These are phyloP conservation scores for Danielozyma ontarioensis DNA, from an alignment of 805 yeast genomes.

Conservation along the genomic window DNA sequence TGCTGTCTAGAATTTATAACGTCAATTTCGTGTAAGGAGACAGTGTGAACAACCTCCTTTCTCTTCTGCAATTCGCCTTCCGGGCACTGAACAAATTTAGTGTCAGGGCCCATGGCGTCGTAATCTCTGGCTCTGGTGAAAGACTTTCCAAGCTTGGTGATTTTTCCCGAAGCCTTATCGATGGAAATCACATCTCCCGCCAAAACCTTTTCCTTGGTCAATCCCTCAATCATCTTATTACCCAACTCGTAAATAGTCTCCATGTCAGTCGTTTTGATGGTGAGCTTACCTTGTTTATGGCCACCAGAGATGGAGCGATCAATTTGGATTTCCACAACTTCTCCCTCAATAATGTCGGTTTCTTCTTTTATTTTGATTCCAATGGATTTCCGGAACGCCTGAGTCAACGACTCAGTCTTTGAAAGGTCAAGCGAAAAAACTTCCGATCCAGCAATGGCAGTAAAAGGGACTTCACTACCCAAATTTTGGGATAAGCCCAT, in stretches of 20 bases:
- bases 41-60: conserved; percentile 94
- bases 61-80: conserved; percentile 98
- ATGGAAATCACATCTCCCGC: conserved; percentile 97
- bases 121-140: conserved; percentile 95
- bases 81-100: conserved; percentile 96
- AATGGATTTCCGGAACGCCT: conserved; percentile 92
- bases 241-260: conserved; percentile 97
- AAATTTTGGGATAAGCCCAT: conserved; percentile 81
- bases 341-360: conserved; percentile 97
- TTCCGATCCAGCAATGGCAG: conserved; percentile 93
- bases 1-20: conserved; percentile 96
- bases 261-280: conserved; percentile 97
- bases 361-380: conserved; percentile 96
- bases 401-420: conserved; percentile 94
- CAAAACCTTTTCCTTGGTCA: conserved; percentile 89
- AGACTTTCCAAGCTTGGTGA: conserved; percentile 91
- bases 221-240: conserved; percentile 87
- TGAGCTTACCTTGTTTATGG: conserved; percentile 95
- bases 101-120: conserved; percentile 98
- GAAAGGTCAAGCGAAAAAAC: conserved; percentile 86
- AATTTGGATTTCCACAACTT: conserved; percentile 93
- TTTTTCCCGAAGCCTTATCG: conserved; percentile 93
- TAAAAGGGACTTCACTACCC: conserved; percentile 84
- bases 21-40: conserved; percentile 96
- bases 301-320: conserved; percentile 95